Evolutionary conservation across 176 grass and related monocot genomes (phyloP).

Genomic region (Tillandsia leiboldiana): DNA sequence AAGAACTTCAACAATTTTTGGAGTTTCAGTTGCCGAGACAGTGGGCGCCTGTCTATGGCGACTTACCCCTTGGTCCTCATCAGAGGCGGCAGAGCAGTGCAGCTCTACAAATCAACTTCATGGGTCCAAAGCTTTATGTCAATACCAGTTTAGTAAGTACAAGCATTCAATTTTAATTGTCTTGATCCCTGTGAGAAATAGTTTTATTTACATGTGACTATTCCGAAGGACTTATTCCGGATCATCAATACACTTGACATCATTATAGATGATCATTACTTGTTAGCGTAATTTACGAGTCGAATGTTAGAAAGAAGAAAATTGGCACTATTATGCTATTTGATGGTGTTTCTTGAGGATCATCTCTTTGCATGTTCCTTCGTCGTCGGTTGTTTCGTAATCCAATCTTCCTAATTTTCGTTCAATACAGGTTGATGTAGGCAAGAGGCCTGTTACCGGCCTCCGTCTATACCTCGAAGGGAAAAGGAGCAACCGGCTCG

Average conservation of each 20-base stretch:
- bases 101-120: conserved; percentile 80
- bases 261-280: too few species aligned
- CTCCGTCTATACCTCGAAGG: conserved; percentile 84
- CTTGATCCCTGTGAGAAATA: not conserved
- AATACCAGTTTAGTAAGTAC: conserved; percentile 79
- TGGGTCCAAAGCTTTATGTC: conserved; percentile 87
- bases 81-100: conserved; percentile 62
- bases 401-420: not conserved
- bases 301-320: too few species aligned
- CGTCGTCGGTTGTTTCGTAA: not conserved
- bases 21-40: conserved; percentile 97
- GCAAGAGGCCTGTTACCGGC: conserved; percentile 72
- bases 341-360: not conserved
- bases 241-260: too few species aligned
- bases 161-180: not conserved
- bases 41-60: conserved; percentile 91
- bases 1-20: conserved; percentile 90
- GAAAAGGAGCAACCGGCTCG: conserved; percentile 84
- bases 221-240: too few species aligned
- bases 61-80: conserved; percentile 87
- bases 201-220: too few species aligned
- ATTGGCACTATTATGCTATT: not conserved
- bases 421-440: conserved; percentile 65
- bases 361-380: not conserved
- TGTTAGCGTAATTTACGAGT: too few species aligned